Conservation (phyloP, 768 basidiomycete genomes). For the Coprinopsis marcescibilis region DNA sequence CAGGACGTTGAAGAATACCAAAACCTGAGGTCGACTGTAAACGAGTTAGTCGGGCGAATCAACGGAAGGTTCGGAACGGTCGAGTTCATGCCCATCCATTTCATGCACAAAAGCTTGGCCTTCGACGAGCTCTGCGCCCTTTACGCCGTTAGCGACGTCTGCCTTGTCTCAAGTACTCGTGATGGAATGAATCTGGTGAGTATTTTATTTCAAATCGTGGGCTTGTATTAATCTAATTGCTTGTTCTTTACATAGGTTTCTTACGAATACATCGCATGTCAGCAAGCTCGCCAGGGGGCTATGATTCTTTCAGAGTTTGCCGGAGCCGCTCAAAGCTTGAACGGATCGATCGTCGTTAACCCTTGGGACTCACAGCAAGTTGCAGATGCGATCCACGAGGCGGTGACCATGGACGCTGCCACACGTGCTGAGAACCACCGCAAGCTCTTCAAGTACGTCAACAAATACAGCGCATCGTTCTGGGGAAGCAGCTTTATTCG, state of each 20-base stretch:
- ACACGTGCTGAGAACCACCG: slow-evolving; percentile 87
- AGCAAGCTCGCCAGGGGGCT: slow-evolving; percentile 86
- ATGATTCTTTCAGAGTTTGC: slow-evolving; percentile 99
- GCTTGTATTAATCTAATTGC: not conserved
- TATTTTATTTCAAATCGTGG: slow-evolving; percentile 11
- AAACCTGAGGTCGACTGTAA: slow-evolving; percentile 90
- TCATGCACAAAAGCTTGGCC: slow-evolving; percentile 92
- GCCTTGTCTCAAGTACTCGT: slow-evolving; percentile 88
- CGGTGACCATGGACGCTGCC: slow-evolving; percentile 81
- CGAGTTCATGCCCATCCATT: slow-evolving; percentile 99
- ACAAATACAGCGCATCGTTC: slow-evolving; percentile 89
- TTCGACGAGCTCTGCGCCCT: slow-evolving; percentile 98
- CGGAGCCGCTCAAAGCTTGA: slow-evolving; percentile 92
- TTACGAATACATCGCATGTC: slow-evolving; percentile 97
- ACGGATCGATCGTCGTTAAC: slow-evolving; percentile 96
- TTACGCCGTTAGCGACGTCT: slow-evolving; percentile 94
- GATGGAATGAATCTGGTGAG: slow-evolving; percentile 98
- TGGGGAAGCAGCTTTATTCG: slow-evolving; percentile 89
- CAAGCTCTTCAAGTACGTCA: slow-evolving; percentile 95
- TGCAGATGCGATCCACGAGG: slow-evolving; percentile 94
- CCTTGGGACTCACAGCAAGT: slow-evolving; percentile 99
- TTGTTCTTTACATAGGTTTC: slow-evolving; percentile 64
- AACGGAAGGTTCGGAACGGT: slow-evolving; percentile 99
- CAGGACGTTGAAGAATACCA: slow-evolving; percentile 99
- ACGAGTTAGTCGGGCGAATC: slow-evolving; percentile 96